Conservation (phyloP, 768 basidiomycete species). For the Mycena galopus region DNA sequence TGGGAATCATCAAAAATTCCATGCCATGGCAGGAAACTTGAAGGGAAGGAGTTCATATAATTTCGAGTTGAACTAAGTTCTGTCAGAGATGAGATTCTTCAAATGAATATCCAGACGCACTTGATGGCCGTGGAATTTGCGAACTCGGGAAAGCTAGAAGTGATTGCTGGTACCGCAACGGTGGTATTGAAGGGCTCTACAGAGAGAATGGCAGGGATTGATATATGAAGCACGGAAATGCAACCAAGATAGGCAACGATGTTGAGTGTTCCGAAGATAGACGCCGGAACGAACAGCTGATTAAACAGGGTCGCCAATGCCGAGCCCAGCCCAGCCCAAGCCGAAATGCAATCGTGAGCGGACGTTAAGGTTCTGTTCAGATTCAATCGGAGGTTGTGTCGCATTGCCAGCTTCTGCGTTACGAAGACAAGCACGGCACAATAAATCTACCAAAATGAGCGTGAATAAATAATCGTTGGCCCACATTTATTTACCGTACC, state of each 20-base stretch:
- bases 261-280: neutral
- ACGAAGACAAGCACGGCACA: constrained; percentile 29
- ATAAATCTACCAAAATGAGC: neutral
- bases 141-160: neutral
- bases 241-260: neutral
- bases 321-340: constrained; percentile 42
- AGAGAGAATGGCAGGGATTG: neutral
- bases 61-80: neutral
- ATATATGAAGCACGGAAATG: constrained; percentile 2
- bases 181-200: neutral
- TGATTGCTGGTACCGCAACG: neutral
- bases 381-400: neutral
- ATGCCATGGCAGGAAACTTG: neutral
- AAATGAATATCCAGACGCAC: neutral
- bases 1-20: neutral
- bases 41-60: neutral
- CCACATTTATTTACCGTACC: neutral
- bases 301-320: constrained; percentile 32
- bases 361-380: constrained; percentile 33
- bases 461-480: neutral
- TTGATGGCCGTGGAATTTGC: neutral
- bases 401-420: constrained; percentile 35
- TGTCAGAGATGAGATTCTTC: neutral
- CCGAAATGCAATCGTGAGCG: constrained; percentile 34
- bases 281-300: constrained; percentile 18